These are phyloP conservation scores for Verbena officinalis DNA, from an alignment of 257 asterid species.

Conservation along the genomic window DNA sequence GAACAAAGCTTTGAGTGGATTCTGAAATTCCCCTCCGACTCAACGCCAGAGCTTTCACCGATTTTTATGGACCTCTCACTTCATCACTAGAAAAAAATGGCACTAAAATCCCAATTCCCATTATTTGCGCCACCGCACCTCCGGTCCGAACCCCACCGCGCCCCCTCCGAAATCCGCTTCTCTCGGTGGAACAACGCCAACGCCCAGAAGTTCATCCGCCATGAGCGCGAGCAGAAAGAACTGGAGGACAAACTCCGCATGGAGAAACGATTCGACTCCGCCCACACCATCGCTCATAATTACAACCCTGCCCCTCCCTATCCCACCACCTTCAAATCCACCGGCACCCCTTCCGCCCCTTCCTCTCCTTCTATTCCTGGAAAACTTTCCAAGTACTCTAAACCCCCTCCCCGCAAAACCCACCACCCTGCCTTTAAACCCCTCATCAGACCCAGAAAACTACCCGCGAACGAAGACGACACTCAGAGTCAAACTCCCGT, in stretches of 20 bases:
- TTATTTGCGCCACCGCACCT: conserved; percentile 64
- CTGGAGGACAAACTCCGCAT: conserved; percentile 78
- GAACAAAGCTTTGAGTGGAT: not conserved
- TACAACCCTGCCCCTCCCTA: conserved; percentile 83
- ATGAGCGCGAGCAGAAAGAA: conserved; percentile 62
- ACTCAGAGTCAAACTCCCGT: conserved; percentile 15
- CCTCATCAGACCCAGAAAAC: conserved; percentile 34
- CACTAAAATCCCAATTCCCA: conserved; percentile 64
- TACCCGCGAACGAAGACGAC: conserved; percentile 32
- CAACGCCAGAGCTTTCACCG: not conserved
- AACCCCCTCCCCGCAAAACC: conserved; percentile 20
- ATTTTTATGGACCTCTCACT: not conserved
- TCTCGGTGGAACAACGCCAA: conserved; percentile 99
- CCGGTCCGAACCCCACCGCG: conserved; percentile 46
- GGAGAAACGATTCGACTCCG: conserved; percentile 77
- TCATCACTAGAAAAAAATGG: conserved; percentile 37
- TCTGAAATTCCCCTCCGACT: not conserved
- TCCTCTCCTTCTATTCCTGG: conserved; percentile 88
- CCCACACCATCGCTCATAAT: conserved; percentile 59
- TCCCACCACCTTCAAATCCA: conserved; percentile 64
- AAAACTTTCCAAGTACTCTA: conserved; percentile 79
- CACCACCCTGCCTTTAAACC: conserved; percentile 70
- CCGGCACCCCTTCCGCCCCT: conserved; percentile 90
- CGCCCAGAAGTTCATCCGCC: conserved; percentile 75
- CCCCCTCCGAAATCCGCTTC: conserved; percentile 71